Percentiles rank a stretch among this genome's conserved stretches.
Conservation (phyloP, 208 protist species). For the Crithidia sp. region DNA sequence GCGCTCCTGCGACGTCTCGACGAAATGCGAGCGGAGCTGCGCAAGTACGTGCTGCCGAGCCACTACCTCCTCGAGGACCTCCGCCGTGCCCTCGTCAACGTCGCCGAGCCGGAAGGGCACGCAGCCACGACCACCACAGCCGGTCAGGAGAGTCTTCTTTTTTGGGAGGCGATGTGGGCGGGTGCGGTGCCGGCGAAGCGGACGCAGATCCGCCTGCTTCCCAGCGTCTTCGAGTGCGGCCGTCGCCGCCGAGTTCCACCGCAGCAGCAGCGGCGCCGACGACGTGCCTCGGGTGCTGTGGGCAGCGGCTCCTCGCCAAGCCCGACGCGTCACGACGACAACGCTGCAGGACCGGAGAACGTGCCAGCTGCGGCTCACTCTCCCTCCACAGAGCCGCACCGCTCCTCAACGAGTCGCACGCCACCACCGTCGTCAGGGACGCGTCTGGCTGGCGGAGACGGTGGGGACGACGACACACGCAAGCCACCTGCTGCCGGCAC, state of each 20-base stretch:
- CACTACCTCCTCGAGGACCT: slow-evolving; percentile 60
- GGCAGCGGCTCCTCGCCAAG: background rate
- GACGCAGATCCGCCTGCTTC: slow-evolving; percentile 29
- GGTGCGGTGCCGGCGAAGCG: slow-evolving; percentile 44
- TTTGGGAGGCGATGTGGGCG: slow-evolving; percentile 48
- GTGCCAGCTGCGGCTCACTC: background rate
- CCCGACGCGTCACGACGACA: background rate
- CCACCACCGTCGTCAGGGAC: background rate
- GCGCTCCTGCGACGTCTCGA: slow-evolving; percentile 12
- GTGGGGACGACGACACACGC: slow-evolving; percentile 5
- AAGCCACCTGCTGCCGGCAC: slow-evolving; percentile 9
- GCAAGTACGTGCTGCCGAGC: slow-evolving; percentile 29
- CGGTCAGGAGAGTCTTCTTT: slow-evolving; percentile 32
- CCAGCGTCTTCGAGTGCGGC: slow-evolving; percentile 34
- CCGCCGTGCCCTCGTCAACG: slow-evolving; percentile 30
- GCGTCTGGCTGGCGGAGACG: background rate
- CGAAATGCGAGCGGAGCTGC: slow-evolving; percentile 20
- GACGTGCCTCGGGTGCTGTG: background rate
- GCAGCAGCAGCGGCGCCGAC: slow-evolving; percentile 37
- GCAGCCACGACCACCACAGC: slow-evolving; percentile 3
- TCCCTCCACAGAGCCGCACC: background rate
- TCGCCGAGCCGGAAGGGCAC: slow-evolving; percentile 29
- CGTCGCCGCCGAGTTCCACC: slow-evolving; percentile 26
- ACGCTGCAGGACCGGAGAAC: background rate
- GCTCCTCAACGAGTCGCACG: background rate